Percentiles rank a stretch among this genome's conserved stretches.
Conservation (phyloP, 371 early-diverging fungal species). For the Cokeromyces recurvatus region DNA sequence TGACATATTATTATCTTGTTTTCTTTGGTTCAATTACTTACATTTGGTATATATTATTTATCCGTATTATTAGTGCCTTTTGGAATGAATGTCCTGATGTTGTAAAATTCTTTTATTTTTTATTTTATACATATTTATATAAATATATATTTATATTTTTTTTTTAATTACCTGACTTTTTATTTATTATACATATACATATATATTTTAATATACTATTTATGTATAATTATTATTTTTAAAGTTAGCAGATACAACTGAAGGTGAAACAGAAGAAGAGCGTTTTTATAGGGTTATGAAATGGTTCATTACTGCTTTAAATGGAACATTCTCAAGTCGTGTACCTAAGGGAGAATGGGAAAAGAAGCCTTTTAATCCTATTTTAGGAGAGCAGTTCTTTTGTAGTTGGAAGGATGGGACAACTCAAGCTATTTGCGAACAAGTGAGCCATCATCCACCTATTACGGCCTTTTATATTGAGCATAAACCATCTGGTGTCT, state of each 20-base stretch:
- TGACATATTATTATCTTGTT: too few species aligned
- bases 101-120: too few species aligned
- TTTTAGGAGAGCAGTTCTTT: constrained; percentile 64
- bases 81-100: too few species aligned
- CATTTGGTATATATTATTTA: too few species aligned
- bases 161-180: too few species aligned
- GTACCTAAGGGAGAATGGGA: constrained; percentile 29
- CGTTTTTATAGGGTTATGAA: constrained; percentile 53
- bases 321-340: constrained; percentile 42
- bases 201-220: too few species aligned
- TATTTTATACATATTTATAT: too few species aligned
- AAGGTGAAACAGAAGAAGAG: constrained; percentile 39
- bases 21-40: too few species aligned
- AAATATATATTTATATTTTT: too few species aligned
- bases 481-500: constrained; percentile 48
- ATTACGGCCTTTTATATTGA: constrained; percentile 47
- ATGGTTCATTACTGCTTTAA: constrained; percentile 63
- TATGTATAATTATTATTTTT: too few species aligned
- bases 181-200: too few species aligned
- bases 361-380: constrained; percentile 73
- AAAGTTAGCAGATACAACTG: constrained; percentile 19
- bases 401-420: constrained; percentile 48
- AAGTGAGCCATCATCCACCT: constrained; percentile 66
- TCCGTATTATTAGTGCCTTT: too few species aligned
- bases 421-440: constrained; percentile 48